Conservation (phyloP, 805 yeast species). For the Kockiozyma suomiensis region DNA sequence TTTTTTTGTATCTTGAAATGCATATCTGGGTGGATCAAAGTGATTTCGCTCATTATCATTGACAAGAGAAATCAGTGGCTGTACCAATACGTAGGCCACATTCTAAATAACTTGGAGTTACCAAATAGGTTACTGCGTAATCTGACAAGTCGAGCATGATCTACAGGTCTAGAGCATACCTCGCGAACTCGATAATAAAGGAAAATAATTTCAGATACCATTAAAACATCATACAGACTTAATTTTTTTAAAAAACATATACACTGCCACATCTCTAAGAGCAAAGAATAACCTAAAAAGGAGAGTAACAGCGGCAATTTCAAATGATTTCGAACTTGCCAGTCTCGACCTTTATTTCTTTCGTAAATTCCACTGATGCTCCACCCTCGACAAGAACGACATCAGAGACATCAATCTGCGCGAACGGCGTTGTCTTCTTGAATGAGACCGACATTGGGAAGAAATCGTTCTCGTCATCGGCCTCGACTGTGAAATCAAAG, state of each 20-base stretch:
- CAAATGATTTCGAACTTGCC: conserved; percentile 44
- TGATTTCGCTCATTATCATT: too few relatives aligned
- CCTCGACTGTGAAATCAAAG: conserved; percentile 76
- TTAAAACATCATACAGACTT: background rate
- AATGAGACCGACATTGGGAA: conserved; percentile 86
- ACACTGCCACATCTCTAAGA: background rate
- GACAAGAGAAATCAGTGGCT: too few relatives aligned
- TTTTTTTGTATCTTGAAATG: background rate
- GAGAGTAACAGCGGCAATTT: background rate
- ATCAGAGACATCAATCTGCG: conserved; percentile 64
- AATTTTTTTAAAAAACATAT: background rate
- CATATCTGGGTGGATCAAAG: too few relatives aligned
- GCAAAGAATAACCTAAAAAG: background rate
- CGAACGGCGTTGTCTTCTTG: conserved; percentile 55
- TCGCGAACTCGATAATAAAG: background rate
- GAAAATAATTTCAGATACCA: background rate
- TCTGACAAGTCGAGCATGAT: too few relatives aligned
- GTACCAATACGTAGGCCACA: too few relatives aligned
- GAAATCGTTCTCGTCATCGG: conserved; percentile 74
- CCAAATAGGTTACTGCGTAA: too few relatives aligned
- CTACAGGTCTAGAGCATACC: too few relatives aligned
- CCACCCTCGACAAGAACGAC: conserved; percentile 52
- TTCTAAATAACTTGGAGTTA: too few relatives aligned
- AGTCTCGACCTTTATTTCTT: conserved; percentile 45
- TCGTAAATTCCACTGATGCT: conserved; percentile 69